A percentile compares a stretch with the other conserved stretches of the same genome.
phyloP scores from a whole-genome alignment of 108 stramenopile species.

The Discostella pseudostelligera region DNA sequence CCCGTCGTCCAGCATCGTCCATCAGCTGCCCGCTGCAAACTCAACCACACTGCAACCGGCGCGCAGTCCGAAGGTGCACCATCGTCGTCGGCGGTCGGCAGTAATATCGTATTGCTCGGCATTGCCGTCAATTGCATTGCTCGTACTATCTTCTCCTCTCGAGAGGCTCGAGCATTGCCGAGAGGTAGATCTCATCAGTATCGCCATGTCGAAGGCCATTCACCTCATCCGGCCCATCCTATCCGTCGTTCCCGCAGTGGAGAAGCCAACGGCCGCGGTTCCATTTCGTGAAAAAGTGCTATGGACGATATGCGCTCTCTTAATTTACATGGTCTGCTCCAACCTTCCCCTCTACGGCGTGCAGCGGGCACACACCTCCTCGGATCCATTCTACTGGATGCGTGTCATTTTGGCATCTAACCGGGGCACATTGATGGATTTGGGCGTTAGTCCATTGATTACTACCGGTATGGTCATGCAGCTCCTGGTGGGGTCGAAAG shows the following conservation, averaged over 20 bases:
- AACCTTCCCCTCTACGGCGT: slow-evolving; percentile 99
- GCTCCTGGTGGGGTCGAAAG: slow-evolving; percentile 89
- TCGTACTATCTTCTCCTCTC: too few species aligned
- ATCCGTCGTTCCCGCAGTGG: slow-evolving; percentile 71
- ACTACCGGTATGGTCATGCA: slow-evolving; percentile 96
- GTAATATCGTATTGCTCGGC: too few species aligned
- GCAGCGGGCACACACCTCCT: slow-evolving; percentile 92
- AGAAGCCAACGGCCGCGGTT: slow-evolving; percentile 52
- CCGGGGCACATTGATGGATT: slow-evolving; percentile 99
- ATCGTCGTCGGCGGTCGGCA: too few species aligned
- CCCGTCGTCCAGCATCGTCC: too few species aligned
- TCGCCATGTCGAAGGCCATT: slow-evolving; percentile 57
- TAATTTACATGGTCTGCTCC: slow-evolving; percentile 98
- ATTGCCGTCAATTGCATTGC: too few species aligned
- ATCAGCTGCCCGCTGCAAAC: too few species aligned
- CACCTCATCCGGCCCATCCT: slow-evolving; percentile 78
- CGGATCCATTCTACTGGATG: slow-evolving; percentile 99
- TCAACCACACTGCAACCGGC: too few species aligned
- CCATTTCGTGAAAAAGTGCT: slow-evolving; percentile 96
- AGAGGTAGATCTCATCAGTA: too few species aligned
- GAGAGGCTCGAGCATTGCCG: too few species aligned
- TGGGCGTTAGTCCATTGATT: slow-evolving; percentile 97
- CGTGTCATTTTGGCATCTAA: slow-evolving; percentile 99
- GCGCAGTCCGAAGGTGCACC: too few species aligned
- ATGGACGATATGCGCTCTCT: slow-evolving; percentile 96